Evolutionary conservation across 2,329 filamentous ascomycete genomes (phyloP).

Genomic region (Monosporascus sp.): DNA sequence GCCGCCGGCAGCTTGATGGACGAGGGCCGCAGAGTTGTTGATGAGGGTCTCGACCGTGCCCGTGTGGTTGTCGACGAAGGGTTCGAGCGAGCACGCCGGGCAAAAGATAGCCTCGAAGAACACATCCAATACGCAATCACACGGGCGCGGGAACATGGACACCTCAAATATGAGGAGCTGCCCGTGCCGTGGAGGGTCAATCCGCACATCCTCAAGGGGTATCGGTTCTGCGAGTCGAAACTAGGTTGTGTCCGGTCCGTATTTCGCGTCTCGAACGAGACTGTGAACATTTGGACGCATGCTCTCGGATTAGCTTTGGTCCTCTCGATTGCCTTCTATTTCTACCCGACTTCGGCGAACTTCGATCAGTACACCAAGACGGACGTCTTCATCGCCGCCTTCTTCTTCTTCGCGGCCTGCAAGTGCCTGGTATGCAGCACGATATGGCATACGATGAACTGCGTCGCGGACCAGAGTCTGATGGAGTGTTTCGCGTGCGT

Average conservation of each 20-base stretch:
- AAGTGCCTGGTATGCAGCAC: conserved; percentile 93
- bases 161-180: conserved; percentile 85
- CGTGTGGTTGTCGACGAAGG: conserved; percentile 74
- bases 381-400: conserved; percentile 83
- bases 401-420: conserved; percentile 94
- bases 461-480: conserved; percentile 80
- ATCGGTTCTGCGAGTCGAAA: conserved; percentile 90
- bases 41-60: conserved; percentile 70
- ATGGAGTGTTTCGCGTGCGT: conserved; percentile 96
- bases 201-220: conserved; percentile 84
- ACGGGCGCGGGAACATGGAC: conserved; percentile 70
- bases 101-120: conserved; percentile 76
- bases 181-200: conserved; percentile 92
- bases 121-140: conserved; percentile 74
- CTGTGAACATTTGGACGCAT: conserved; percentile 98
- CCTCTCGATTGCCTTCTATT: conserved; percentile 85
- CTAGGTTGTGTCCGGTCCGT: conserved; percentile 80
- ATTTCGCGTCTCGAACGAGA: conserved; percentile 83
- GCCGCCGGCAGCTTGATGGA: conserved; percentile 69
- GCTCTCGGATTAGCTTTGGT: conserved; percentile 84
- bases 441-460: conserved; percentile 99
- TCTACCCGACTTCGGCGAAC: conserved; percentile 83
- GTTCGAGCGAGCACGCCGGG: conserved; percentile 74
- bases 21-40: conserved; percentile 73
- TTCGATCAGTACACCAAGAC: conserved; percentile 82